Percentiles rank a stretch among this genome's conserved stretches.
Conservation (phyloP, 2,329 filamentous ascomycete species). For the Microsporum audouinii region DNA sequence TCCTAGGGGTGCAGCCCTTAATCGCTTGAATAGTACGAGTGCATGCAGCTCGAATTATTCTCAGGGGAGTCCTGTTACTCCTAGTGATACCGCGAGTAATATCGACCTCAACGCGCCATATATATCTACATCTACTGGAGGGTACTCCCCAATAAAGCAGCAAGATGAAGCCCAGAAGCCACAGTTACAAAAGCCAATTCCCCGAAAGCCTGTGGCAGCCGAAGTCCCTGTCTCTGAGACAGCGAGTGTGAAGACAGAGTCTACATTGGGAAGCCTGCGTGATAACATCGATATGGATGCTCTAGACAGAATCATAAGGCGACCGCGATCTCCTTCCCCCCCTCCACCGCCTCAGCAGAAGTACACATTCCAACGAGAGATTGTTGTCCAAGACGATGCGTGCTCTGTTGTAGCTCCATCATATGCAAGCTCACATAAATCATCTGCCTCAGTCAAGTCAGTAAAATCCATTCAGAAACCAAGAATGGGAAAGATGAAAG, state of each 20-base stretch:
- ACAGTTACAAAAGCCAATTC: constrained; percentile 28
- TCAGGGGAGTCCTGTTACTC: constrained; percentile 8
- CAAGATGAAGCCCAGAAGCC: constrained; percentile 28
- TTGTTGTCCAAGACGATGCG: constrained; percentile 45
- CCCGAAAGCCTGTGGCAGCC: constrained; percentile 39
- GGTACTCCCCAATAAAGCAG: constrained; percentile 12
- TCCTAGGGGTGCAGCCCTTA: background rate
- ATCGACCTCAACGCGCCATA: background rate
- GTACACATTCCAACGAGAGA: constrained; percentile 8
- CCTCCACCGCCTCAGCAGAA: constrained; percentile 1
- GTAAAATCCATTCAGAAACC: constrained; percentile 43
- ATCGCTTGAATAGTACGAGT: constrained; percentile 13
- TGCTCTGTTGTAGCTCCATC: constrained; percentile 58
- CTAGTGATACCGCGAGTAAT: background rate
- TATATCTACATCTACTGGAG: background rate
- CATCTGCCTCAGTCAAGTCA: constrained; percentile 36
- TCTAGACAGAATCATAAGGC: constrained; percentile 38
- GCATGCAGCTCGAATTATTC: constrained; percentile 8
- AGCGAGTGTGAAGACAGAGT: constrained; percentile 22
- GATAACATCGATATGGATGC: constrained; percentile 39
- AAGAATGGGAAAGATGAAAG: constrained; percentile 68
- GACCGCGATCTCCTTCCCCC: constrained; percentile 10
- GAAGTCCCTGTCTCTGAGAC: constrained; percentile 11
- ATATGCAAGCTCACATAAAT: constrained; percentile 60
- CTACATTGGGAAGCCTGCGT: constrained; percentile 32